phyloP scores from a whole-genome alignment of 2,329 filamentous ascomycete genomes.

The Ceratocystiopsis brevicomis region DNA sequence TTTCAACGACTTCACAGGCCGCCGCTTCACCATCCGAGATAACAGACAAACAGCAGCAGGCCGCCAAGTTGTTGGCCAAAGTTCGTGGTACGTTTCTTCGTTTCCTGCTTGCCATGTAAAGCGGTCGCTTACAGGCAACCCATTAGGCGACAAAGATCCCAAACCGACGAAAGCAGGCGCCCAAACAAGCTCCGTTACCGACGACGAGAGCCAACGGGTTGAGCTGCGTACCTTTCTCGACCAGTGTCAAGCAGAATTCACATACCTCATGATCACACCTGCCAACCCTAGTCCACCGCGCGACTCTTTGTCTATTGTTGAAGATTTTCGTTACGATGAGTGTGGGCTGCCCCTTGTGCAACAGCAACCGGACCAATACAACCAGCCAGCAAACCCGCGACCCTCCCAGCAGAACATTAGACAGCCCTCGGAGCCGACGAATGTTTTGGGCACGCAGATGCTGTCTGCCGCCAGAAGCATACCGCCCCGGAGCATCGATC shows the following conservation, averaged over 20 bases:
- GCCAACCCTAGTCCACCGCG: constrained; percentile 47
- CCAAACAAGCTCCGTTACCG: constrained; percentile 26
- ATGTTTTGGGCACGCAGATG: not conserved
- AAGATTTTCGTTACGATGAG: constrained; percentile 37
- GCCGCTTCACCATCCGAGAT: constrained; percentile 19
- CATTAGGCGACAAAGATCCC: constrained; percentile 19
- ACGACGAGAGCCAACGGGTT: constrained; percentile 31
- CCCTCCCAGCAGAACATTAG: constrained; percentile 15
- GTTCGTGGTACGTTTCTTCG: constrained; percentile 3
- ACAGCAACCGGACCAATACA: constrained; percentile 17
- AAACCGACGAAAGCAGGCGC: constrained; percentile 12
- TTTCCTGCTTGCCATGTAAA: not conserved
- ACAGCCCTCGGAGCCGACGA: not conserved
- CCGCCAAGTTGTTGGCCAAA: constrained; percentile 20
- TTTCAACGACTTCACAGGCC: constrained; percentile 13
- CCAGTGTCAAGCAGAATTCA: constrained; percentile 46
- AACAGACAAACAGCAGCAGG: constrained; percentile 30
- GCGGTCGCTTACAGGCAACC: not conserved
- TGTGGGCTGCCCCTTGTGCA: constrained; percentile 27
- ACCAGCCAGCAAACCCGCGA: constrained; percentile 7
- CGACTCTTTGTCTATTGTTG: constrained; percentile 39
- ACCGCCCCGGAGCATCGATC: not conserved
- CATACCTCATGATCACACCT: constrained; percentile 48
- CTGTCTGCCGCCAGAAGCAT: not conserved
- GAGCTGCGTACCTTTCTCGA: constrained; percentile 43